Evolutionary conservation across 495 filamentous ascomycete species (phyloP).

Genomic region (Pseudoneurospora amorphoporcata): DNA sequence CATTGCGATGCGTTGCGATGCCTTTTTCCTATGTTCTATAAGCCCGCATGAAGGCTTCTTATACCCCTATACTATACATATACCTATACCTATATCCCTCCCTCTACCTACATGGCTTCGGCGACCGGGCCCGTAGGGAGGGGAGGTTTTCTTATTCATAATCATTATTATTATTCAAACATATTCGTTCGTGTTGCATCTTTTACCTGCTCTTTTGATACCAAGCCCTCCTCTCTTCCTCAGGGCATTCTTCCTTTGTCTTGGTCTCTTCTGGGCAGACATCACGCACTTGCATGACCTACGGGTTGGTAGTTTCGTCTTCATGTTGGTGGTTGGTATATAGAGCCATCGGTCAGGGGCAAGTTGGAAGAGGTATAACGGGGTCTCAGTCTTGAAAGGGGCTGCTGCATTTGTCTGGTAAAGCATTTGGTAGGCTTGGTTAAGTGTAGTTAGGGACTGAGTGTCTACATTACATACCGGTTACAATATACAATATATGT

Average conservation of each 20-base stretch:
- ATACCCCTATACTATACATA: background rate
- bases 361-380: no score
- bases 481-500: no score
- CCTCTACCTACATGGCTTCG: background rate
- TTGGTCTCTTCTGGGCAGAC: background rate
- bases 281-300: no score
- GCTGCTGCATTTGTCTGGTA: no score
- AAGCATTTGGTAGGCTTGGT: no score
- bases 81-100: background rate
- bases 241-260: background rate
- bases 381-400: no score
- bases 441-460: no score
- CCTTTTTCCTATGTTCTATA: background rate
- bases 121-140: background rate
- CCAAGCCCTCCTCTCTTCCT: background rate
- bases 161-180: background rate
- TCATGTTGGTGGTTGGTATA: no score
- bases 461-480: no score
- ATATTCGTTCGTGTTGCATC: background rate
- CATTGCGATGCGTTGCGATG: background rate
- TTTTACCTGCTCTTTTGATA: background rate
- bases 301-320: no score
- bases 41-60: background rate
- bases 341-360: no score
- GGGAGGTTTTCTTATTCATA: background rate